These are phyloP conservation scores for Salvia splendens DNA, from an alignment of 257 asterid species.

Conservation along the genomic window DNA sequence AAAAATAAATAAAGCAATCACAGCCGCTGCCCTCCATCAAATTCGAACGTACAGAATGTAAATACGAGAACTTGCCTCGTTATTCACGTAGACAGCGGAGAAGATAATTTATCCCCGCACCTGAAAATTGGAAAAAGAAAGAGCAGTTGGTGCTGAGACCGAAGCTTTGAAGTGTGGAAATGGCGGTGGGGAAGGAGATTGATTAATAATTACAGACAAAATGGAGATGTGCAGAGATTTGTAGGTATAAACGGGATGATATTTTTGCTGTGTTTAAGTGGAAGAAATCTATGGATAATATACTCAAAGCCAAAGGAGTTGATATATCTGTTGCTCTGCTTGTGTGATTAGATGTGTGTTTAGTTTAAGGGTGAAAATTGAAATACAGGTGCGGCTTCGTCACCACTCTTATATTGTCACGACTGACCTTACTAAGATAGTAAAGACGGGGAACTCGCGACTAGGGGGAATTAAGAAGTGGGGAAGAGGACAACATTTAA, in stretches of 20 bases:
- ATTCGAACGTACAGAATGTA: constrained; percentile 5
- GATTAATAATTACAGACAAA: constrained; percentile 17
- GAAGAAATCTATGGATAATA: constrained; percentile 32
- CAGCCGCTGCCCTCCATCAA: constrained; percentile 29
- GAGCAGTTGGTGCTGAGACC: constrained; percentile 23
- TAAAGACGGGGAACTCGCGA: too few relatives aligned
- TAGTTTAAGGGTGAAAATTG: constrained; percentile 28
- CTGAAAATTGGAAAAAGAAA: constrained; percentile 19
- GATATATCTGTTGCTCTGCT: constrained; percentile 35
- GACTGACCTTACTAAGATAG: too few relatives aligned
- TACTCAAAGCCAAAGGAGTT: constrained; percentile 31
- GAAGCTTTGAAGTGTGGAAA: constrained; percentile 44
- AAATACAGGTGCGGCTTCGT: constrained; percentile 41
- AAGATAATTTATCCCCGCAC: constrained; percentile 24
- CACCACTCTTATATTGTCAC: too few relatives aligned
- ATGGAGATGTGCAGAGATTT: constrained; percentile 12
- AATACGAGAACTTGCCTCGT: constrained; percentile 20
- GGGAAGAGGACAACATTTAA: too few relatives aligned
- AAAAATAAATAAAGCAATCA: not conserved
- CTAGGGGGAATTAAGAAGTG: too few relatives aligned
- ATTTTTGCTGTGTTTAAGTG: constrained; percentile 2
- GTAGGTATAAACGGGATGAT: constrained; percentile 29
- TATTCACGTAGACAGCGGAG: constrained; percentile 10
- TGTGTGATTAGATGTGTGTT: constrained; percentile 30
- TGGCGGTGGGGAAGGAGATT: constrained; percentile 40